Conservation (phyloP, 1,284 basidiomycete genomes). For the Trichosporon sp. region DNA sequence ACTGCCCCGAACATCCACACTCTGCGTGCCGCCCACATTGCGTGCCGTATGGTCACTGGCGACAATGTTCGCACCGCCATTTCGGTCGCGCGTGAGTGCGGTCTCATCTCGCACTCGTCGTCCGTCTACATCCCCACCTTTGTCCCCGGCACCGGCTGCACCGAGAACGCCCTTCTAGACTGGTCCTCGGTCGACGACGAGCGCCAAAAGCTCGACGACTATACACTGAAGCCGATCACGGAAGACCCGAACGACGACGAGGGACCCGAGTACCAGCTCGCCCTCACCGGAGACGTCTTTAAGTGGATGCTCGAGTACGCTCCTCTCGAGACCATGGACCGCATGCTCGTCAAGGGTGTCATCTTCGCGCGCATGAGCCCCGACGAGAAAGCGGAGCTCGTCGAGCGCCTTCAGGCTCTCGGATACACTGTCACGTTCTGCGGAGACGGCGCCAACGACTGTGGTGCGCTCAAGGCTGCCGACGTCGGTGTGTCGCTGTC, state of each 20-base stretch:
- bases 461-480: conserved; percentile 95
- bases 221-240: conserved; percentile 77
- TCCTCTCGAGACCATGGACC: conserved; percentile 86
- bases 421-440: conserved; percentile 98
- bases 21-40: conserved; percentile 84
- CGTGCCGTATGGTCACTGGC: conserved; percentile 97
- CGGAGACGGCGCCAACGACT: conserved; percentile 98
- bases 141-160: conserved; percentile 72
- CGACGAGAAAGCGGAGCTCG: conserved; percentile 98
- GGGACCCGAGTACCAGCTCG: conserved; percentile 78
- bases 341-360: conserved; percentile 97
- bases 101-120: conserved; percentile 81
- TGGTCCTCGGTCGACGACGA: conserved; percentile 94
- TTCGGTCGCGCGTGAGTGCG: conserved; percentile 94
- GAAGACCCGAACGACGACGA: conserved; percentile 70
- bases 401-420: conserved; percentile 87
- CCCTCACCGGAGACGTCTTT: conserved; percentile 95
- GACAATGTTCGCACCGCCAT: conserved; percentile 97
- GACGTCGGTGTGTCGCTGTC: conserved; percentile 96
- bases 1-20: conserved; percentile 90
- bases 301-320: conserved; percentile 98
- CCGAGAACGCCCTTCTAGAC: conserved; percentile 69
- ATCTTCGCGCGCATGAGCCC: conserved; percentile 99
- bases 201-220: conserved; percentile 80
- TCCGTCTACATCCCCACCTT: conserved; percentile 91